phyloP scores from a whole-genome alignment of 2,329 filamentous ascomycete species.

The Fusarium praegraminearum region DNA sequence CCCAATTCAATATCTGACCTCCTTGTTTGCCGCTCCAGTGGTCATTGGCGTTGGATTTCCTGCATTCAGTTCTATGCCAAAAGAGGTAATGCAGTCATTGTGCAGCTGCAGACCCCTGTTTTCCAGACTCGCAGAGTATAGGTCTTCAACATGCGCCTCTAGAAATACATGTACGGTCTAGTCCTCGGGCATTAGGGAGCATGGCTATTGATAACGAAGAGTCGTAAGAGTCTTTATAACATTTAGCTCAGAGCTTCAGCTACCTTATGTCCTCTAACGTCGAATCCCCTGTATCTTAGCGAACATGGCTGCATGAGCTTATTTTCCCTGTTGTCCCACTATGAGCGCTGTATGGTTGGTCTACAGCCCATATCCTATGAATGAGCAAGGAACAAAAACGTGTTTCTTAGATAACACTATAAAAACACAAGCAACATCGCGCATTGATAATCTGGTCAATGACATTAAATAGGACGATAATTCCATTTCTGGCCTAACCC shows the following conservation, averaged over 20 bases:
- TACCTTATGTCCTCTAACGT: background rate
- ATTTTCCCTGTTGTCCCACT: background rate
- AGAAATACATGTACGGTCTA: accelerated
- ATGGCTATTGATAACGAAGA: background rate
- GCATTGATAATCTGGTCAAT: background rate
- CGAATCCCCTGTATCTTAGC: background rate
- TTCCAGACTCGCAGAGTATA: background rate
- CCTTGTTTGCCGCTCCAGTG: background rate
- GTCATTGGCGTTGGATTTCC: background rate
- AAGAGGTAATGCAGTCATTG: background rate
- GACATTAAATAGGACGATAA: background rate
- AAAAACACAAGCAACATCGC: too few species aligned
- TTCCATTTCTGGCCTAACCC: slow-evolving; percentile 27
- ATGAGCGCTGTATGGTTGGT: background rate
- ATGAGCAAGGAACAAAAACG: background rate
- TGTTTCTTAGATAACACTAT: background rate
- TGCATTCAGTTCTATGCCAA: background rate
- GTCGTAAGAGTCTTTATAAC: background rate
- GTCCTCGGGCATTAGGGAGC: background rate
- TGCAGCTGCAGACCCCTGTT: background rate
- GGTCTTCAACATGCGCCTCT: background rate
- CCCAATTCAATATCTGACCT: background rate
- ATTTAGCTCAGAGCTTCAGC: background rate
- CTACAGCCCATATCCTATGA: background rate
- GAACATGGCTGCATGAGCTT: background rate